A percentile compares a stretch with the other conserved stretches of the same genome.
Conservation (phyloP, 352 stramenopile genomes). For the Pythium catenulatum region DNA sequence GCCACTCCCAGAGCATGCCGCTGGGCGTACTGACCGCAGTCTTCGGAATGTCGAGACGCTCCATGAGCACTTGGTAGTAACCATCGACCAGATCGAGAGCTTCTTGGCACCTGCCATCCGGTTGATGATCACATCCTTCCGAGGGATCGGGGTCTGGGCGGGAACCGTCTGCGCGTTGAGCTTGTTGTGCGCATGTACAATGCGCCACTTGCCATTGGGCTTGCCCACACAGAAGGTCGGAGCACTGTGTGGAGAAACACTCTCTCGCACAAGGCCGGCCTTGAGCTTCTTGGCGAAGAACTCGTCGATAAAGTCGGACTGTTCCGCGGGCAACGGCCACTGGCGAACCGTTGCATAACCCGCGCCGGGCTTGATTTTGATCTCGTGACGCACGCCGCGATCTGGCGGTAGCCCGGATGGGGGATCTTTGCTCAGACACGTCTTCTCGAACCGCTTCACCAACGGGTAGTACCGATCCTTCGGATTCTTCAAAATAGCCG, state of each 20-base stretch:
- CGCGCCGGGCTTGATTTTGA: constrained; percentile 26
- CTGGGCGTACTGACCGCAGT: background rate
- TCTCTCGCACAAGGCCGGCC: constrained; percentile 38
- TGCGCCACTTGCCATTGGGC: constrained; percentile 42
- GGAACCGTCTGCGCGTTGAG: background rate
- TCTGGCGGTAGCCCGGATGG: constrained; percentile 7
- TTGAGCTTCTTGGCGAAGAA: constrained; percentile 52
- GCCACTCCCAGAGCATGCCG: too few species aligned
- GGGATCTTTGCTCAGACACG: background rate
- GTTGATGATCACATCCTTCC: constrained; percentile 33
- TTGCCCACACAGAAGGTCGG: constrained; percentile 62
- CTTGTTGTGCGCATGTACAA: constrained; percentile 24
- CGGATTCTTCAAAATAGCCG: constrained; percentile 31
- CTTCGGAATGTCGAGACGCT: background rate
- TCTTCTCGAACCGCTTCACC: background rate
- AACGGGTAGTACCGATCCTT: constrained; percentile 25
- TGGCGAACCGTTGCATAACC: constrained; percentile 35
- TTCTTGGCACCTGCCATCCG: constrained; percentile 22
- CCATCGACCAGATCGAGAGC: constrained; percentile 9
- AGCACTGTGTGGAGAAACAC: constrained; percentile 39
- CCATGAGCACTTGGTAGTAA: background rate
- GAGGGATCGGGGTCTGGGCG: background rate
- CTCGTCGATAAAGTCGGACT: constrained; percentile 44
- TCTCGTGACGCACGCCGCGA: constrained; percentile 49
- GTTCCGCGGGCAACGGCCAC: constrained; percentile 40